Evolutionary conservation across 2,329 filamentous ascomycete species (phyloP), one percentile per base, ranked within the genome.

Genomic region (Pseudogymnoascus sp.): DNA sequence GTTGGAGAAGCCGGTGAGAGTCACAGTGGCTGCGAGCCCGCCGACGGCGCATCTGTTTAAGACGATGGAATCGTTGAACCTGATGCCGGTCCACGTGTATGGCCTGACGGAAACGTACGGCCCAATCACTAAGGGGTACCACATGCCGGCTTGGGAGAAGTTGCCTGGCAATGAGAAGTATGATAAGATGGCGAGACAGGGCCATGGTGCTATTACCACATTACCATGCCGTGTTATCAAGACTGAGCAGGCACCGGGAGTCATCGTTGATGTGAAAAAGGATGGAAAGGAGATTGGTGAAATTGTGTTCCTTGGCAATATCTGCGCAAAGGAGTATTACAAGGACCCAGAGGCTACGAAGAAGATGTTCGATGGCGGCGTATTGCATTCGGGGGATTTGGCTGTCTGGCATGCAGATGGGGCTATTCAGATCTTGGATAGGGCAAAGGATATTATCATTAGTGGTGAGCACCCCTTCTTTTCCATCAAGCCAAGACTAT

Each of bases 371-470:
- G 87, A 86, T 0, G 95, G 95, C 5, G 93, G 93, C 2, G 91
- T 88, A 18, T 78, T 92, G 69, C 95, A 96, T 76, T 93, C 89
- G 14, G 95, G 95, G 0, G 95, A 99, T 74, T 76, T 99, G 59
- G 95, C 95, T 0, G 93, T 97, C 0, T 93, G 90, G 89, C 91
- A 97, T 77, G 83, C 88, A 0, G 95, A 97, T 73, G 93, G 93
- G 1, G 89, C 90, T 63, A 88, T 92, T 49, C 91, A 97, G 78
- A 96, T 99, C 66, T 79, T 96, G 63, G 95, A 99, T 76, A 84
- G 95, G 18, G 90, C 91, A 12, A 99, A 99, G 79, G 95, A 99
- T 73, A 97, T 99, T 61, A 99, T 99, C 71, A 99, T 99, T 66
- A 96, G 90, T 61, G 90, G 90, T 90, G 79, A 68, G 81, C 74